These are phyloP conservation scores for Aleurites moluccanus DNA, from an alignment of 441 rosid genomes.

Conservation along the genomic window DNA sequence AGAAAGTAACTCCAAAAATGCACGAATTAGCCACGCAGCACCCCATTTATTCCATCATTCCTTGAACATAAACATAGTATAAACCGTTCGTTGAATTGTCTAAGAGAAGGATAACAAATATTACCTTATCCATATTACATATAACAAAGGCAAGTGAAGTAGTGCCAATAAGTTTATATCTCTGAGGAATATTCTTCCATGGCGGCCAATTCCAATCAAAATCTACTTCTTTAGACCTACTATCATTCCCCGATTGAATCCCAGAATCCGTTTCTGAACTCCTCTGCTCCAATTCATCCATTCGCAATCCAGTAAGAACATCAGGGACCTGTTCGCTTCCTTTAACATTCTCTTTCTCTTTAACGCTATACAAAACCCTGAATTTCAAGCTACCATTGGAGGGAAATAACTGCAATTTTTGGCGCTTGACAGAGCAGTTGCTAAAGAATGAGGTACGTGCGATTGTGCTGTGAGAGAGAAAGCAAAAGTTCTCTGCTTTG, in stretches of 20 bases:
- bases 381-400: constrained; percentile 31
- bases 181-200: constrained; percentile 68
- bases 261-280: constrained; percentile 26
- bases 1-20: background rate
- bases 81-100: constrained; percentile 2
- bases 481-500: constrained; percentile 40
- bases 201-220: constrained; percentile 69
- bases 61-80: background rate
- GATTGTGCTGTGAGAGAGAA: constrained; percentile 33
- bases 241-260: constrained; percentile 14
- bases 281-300: constrained; percentile 30
- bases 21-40: background rate
- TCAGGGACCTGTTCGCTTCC: constrained; percentile 34
- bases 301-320: constrained; percentile 33
- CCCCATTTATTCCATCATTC: background rate
- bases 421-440: constrained; percentile 13
- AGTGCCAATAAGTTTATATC: constrained; percentile 83
- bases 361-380: constrained; percentile 54
- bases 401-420: constrained; percentile 20
- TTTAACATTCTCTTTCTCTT: constrained; percentile 53
- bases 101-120: constrained; percentile 5
- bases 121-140: constrained; percentile 94
- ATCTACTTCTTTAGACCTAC: constrained; percentile 25
- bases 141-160: constrained; percentile 91
- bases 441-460: constrained; percentile 31